phyloP scores from a whole-genome alignment of 352 stramenopile species.

The Aphanomyces stellatus region DNA sequence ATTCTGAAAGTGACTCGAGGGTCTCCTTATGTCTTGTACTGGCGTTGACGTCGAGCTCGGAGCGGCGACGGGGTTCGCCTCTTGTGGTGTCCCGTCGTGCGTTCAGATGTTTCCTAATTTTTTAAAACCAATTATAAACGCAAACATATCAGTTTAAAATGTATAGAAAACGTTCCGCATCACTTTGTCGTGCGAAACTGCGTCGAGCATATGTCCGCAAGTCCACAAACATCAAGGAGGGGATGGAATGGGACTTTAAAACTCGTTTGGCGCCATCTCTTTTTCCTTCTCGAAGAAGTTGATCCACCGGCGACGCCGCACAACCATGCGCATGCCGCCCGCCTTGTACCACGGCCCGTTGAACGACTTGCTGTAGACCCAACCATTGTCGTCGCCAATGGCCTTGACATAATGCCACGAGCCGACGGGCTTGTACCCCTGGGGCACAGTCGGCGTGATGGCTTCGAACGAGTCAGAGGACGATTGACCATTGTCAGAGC shows the following conservation, averaged over 20 bases:
- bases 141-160: no score
- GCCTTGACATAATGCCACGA: conserved; percentile 28
- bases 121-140: no score
- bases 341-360: conserved; percentile 30
- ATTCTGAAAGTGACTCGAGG: no score
- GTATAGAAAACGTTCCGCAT: no score
- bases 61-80: no score
- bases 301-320: conserved; percentile 29
- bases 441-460: conserved; percentile 21
- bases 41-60: no score
- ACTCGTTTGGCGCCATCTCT: not conserved
- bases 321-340: conserved; percentile 18
- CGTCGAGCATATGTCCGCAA: no score
- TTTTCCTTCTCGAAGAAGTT: conserved; percentile 4
- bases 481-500: conserved; percentile 13
- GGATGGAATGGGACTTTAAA: not conserved
- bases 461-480: conserved; percentile 25
- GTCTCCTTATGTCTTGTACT: no score
- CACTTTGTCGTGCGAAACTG: no score
- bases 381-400: conserved; percentile 32
- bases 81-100: no score
- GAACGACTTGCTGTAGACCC: conserved; percentile 32
- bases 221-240: no score
- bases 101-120: no score
- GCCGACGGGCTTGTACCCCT: conserved; percentile 18